Evolutionary conservation across 1,139 yeast genomes (phyloP).

Genomic region (Pichia sp.): DNA sequence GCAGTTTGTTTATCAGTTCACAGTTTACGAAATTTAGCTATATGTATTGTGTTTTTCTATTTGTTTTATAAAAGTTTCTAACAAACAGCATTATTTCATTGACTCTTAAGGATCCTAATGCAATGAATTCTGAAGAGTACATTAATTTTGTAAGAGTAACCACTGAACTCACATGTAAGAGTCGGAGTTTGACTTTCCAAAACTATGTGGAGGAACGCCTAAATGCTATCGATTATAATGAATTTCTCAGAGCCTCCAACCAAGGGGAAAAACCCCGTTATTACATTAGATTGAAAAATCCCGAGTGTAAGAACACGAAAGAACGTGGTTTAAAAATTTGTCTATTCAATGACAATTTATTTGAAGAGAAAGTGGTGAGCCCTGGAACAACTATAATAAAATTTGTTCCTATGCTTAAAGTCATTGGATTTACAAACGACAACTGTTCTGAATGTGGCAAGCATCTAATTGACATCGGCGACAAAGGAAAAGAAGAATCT

Average conservation of each 20-base stretch:
- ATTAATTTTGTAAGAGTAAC: background rate
- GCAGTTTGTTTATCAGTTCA: background rate
- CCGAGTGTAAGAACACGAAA: slow-evolving; percentile 12
- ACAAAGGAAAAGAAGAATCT: background rate
- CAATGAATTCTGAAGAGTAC: slow-evolving; percentile 3
- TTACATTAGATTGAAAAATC: slow-evolving; percentile 8
- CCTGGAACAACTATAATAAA: slow-evolving; percentile 13
- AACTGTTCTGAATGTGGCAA: slow-evolving; percentile 17
- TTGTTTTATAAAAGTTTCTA: background rate
- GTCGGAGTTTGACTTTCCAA: slow-evolving; percentile 3
- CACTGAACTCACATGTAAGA: background rate
- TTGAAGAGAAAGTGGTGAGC: slow-evolving; percentile 2
- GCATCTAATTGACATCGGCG: slow-evolving; percentile 9
- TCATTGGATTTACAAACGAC: slow-evolving; percentile 15
- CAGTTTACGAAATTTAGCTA: background rate
- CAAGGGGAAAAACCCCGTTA: background rate
- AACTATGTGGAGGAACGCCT: slow-evolving; percentile 3
- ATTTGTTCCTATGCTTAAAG: slow-evolving; percentile 20
- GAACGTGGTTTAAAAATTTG: slow-evolving; percentile 18
- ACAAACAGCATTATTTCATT: background rate
- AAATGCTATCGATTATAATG: background rate
- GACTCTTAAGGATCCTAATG: background rate
- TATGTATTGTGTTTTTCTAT: background rate
- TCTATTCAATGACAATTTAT: slow-evolving; percentile 1
- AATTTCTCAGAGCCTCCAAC: background rate